These are phyloP conservation scores for Thalia dealbata DNA, from an alignment of 176 grass and related monocot genomes.

Conservation along the genomic window DNA sequence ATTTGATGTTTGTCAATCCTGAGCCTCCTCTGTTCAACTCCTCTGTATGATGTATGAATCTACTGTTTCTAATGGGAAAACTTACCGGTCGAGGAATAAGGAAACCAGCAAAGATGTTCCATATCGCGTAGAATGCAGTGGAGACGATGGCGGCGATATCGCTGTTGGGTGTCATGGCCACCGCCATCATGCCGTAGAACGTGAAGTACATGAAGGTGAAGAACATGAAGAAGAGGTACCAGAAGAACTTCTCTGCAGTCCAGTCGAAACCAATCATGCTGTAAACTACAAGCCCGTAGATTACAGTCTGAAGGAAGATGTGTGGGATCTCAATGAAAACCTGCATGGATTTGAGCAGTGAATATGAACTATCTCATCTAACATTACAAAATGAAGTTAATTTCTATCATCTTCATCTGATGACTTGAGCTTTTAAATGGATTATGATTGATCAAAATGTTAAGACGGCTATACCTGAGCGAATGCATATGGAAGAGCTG, in stretches of 20 bases:
- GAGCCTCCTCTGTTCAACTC: too few species aligned
- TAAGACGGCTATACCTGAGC: conserved; percentile 51
- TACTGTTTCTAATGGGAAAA: not conserved
- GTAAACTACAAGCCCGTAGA: conserved; percentile 84
- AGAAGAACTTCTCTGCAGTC: conserved; percentile 68
- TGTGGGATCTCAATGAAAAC: conserved; percentile 89
- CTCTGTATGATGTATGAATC: too few species aligned
- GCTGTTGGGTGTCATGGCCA: conserved; percentile 85
- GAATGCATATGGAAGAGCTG: conserved; percentile 83
- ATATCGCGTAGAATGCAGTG: conserved; percentile 74
- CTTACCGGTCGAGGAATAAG: conserved; percentile 74
- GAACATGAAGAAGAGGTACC: conserved; percentile 99
- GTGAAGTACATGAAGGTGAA: conserved; percentile 99
- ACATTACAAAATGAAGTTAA: too few species aligned
- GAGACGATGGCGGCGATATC: conserved; percentile 81
- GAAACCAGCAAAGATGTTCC: conserved; percentile 93
- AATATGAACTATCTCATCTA: too few species aligned
- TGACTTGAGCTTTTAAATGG: conserved; percentile 1
- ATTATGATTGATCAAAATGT: not conserved
- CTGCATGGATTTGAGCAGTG: conserved; percentile 24
- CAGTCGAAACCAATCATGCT: conserved; percentile 71
- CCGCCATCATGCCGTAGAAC: conserved; percentile 94
- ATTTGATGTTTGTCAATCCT: too few species aligned
- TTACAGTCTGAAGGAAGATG: conserved; percentile 69
- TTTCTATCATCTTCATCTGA: too few species aligned